A percentile compares a stretch with the other conserved stretches of the same genome.
phyloP scores from a whole-genome alignment of 768 basidiomycete genomes.

The Lanmaoa rubissima region DNA sequence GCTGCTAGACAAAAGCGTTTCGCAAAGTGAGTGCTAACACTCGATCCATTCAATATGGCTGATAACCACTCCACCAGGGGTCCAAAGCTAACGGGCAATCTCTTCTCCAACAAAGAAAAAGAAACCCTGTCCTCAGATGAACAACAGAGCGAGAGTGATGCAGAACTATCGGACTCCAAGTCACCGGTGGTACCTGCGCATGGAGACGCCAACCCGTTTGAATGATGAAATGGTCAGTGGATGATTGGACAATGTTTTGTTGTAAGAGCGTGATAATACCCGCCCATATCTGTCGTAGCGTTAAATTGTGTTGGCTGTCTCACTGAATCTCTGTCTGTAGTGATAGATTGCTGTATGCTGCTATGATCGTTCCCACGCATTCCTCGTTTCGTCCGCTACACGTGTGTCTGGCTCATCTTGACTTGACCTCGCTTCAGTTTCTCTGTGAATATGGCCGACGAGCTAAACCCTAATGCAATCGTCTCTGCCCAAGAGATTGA shows the following conservation, averaged over 20 bases:
- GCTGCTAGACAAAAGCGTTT: slow-evolving; percentile 95
- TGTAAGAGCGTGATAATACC: slow-evolving; percentile 30
- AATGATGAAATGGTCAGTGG: slow-evolving; percentile 6
- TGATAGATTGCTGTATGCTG: slow-evolving; percentile 26
- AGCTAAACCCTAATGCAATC: slow-evolving; percentile 5
- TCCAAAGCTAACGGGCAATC: slow-evolving; percentile 55
- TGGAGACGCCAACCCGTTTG: slow-evolving; percentile 76
- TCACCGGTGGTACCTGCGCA: slow-evolving; percentile 33
- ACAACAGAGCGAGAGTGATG: slow-evolving; percentile 37
- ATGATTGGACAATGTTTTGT: slow-evolving; percentile 18
- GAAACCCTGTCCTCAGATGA: slow-evolving; percentile 31
- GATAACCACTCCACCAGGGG: slow-evolving; percentile 39
- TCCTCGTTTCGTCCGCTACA: neutral
- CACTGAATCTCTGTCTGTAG: slow-evolving; percentile 32
- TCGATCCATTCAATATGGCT: slow-evolving; percentile 5
- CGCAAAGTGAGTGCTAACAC: slow-evolving; percentile 58
- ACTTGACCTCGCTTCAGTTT: neutral
- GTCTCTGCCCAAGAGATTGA: slow-evolving; percentile 31
- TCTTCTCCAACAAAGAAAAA: slow-evolving; percentile 47
- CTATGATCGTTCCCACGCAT: slow-evolving; percentile 30
- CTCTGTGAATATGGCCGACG: slow-evolving; percentile 22
- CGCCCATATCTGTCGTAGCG: slow-evolving; percentile 24
- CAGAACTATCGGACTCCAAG: slow-evolving; percentile 36
- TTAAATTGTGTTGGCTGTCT: slow-evolving; percentile 24
- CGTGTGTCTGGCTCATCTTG: slow-evolving; percentile 6